Evolutionary conservation across 2,329 filamentous ascomycete genomes (phyloP), one percentile per base, ranked within the genome.

Genomic region (Paecilomyces sp.): DNA sequence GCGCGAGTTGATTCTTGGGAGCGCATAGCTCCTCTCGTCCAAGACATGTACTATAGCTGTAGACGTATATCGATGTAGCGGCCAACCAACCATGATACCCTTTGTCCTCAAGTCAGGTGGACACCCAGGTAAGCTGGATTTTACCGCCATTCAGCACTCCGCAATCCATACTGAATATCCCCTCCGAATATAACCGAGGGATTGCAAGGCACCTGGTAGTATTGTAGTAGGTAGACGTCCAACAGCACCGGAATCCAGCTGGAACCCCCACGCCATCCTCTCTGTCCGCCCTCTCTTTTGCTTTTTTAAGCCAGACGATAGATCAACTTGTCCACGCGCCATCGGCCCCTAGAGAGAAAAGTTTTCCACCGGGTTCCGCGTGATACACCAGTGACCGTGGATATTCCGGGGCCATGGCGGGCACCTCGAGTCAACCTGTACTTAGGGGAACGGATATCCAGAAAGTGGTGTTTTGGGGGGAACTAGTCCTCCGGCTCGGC

Each of bases 1-100:
- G 34, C 76, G 77, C 59, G 75, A 79, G 66, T 65, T 85, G 52
- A 74, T 85, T 55, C 62, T 75, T 55, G 63, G 62, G 57, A 25
- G 15, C 9, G n/a, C 58, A 24, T 58, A 41, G 54, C 22, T 54
- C 25, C 50, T 22, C 22, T 22, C 18, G 11, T 8, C 25, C 12
- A 51, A 41, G 25, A 31, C 34, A 50, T 47, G 55, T 41, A 57
- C 34, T 25, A 54, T 25, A 33, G 13, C 9, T 24, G 55, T 28
- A 47, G 47, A 57, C n/a, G 54, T 33, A 31, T 55, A 30, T 55
- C 41, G 18, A 47, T 47, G 41, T 47, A 47, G n/a, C 41, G 8
- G 18, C 41, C n/a, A 47, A 47, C 41, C 31, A 47, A 47, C 18
- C 41, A 53, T 53, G 51, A 53, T 53, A 53, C 51, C 24, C 51